Conservation (phyloP, 2,329 filamentous ascomycete species). For the Colletotrichum chlorophyti region DNA sequence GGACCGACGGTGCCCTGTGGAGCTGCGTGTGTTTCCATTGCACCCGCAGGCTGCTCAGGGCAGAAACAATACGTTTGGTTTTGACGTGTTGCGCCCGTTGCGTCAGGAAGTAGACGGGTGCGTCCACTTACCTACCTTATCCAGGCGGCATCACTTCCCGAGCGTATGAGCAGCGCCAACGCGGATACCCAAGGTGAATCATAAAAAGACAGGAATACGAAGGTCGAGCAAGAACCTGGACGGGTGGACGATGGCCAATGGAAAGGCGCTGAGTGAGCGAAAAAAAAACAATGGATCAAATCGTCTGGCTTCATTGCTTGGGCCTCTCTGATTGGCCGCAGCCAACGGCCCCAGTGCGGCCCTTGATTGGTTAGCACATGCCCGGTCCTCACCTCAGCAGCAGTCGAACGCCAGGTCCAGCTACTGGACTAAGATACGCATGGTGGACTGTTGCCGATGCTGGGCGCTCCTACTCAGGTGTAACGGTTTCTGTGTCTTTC, state of each 20-base stretch:
- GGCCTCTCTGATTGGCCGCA: conserved; percentile 19
- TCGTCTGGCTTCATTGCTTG: too few relatives aligned
- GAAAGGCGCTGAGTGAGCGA: neutral
- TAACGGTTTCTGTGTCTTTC: neutral
- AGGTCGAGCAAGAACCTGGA: neutral
- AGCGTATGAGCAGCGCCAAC: too few relatives aligned
- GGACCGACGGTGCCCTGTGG: too few relatives aligned
- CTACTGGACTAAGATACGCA: too few relatives aligned
- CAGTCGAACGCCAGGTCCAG: neutral
- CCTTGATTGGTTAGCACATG: too few relatives aligned
- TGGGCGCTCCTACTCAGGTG: conserved; percentile 20
- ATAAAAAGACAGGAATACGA: too few relatives aligned
- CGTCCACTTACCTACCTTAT: too few relatives aligned
- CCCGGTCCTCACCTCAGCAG: neutral
- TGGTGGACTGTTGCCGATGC: conserved; percentile 6
- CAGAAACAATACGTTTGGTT: conserved; percentile 1
- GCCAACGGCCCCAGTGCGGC: too few relatives aligned
- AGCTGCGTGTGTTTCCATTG: too few relatives aligned
- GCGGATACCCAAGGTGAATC: too few relatives aligned
- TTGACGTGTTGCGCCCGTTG: conserved; percentile 18
- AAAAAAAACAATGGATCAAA: neutral
- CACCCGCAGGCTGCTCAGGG: neutral
- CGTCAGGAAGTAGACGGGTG: conserved; percentile 8
- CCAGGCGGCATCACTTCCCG: too few relatives aligned
- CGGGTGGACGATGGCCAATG: too few relatives aligned